A percentile compares a stretch with the other conserved stretches of the same genome.
Evolutionary conservation across 495 filamentous ascomycete species (phyloP).

Genomic region (Pyronema domesticum): DNA sequence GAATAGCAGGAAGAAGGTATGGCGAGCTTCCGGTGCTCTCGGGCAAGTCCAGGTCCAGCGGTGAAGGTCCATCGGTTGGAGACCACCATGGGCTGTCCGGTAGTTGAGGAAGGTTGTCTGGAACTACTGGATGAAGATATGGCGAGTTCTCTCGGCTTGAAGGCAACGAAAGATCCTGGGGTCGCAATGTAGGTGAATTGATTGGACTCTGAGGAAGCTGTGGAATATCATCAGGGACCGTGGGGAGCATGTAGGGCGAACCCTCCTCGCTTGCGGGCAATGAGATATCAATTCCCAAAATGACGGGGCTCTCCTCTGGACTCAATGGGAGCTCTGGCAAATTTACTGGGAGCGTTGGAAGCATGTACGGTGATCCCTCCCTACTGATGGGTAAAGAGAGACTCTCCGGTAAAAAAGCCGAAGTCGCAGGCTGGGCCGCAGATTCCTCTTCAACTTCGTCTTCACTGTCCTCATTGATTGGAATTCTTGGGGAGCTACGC

Average conservation of each 20-base stretch:
- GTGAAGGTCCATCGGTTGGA: not conserved
- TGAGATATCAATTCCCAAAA: not conserved
- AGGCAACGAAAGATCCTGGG: not conserved
- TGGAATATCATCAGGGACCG: not conserved
- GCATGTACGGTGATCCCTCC: slow-evolving; percentile 1
- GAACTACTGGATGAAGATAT: not conserved
- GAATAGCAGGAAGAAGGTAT: not conserved
- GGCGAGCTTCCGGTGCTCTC: slow-evolving; percentile 7
- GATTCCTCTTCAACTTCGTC: no score
- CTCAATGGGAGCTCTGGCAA: slow-evolving; percentile 9
- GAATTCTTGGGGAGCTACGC: not conserved
- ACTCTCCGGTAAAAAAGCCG: no score
- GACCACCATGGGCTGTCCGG: not conserved
- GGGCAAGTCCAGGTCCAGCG: not conserved
- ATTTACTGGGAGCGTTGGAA: not conserved
- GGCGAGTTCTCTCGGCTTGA: slow-evolving; percentile 4
- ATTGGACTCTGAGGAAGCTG: not conserved
- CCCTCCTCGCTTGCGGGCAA: not conserved
- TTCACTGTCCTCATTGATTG: no score
- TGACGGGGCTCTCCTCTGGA: not conserved
- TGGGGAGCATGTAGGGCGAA: slow-evolving; percentile 1
- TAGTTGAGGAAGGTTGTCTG: not conserved
- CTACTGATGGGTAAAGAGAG: not conserved
- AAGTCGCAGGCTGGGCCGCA: no score
- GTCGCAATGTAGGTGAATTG: not conserved